A percentile compares a stretch with the other conserved stretches of the same genome.
These are phyloP conservation scores for Phytophthora lateralis DNA, from an alignment of 352 stramenopile species.

Conservation along the genomic window DNA sequence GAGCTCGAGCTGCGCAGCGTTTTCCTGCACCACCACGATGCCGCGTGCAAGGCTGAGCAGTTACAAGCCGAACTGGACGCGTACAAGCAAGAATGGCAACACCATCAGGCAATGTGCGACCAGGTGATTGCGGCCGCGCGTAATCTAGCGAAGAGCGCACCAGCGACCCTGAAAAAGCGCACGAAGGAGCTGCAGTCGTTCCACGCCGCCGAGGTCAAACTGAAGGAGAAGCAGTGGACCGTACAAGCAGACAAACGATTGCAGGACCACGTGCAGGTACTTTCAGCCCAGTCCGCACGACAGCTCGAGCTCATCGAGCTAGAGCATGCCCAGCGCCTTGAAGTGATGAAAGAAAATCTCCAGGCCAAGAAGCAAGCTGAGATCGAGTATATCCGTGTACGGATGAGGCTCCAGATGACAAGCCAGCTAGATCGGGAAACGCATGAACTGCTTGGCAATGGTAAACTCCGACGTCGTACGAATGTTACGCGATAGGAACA, in stretches of 20 bases:
- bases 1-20: slow-evolving; percentile 43
- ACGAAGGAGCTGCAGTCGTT: slow-evolving; percentile 40
- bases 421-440: slow-evolving; percentile 41
- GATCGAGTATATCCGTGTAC: slow-evolving; percentile 45
- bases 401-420: slow-evolving; percentile 42
- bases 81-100: slow-evolving; percentile 16
- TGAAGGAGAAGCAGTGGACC: slow-evolving; percentile 39
- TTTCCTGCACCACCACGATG: slow-evolving; percentile 40
- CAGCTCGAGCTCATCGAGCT: slow-evolving; percentile 31
- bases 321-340: slow-evolving; percentile 34
- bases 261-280: slow-evolving; percentile 28
- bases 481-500: slow-evolving; percentile 4
- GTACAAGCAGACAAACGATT: slow-evolving; percentile 33
- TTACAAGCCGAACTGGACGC: slow-evolving; percentile 20
- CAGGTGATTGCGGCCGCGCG: slow-evolving; percentile 36
- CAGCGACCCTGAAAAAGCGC: slow-evolving; percentile 23
- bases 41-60: slow-evolving; percentile 26
- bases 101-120: slow-evolving; percentile 32
- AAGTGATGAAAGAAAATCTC: slow-evolving; percentile 30
- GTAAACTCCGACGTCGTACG: neutral
- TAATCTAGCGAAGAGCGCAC: slow-evolving; percentile 25
- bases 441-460: neutral
- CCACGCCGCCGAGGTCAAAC: slow-evolving; percentile 33
- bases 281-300: slow-evolving; percentile 25
- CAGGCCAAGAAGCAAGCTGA: slow-evolving; percentile 40